phyloP scores from a whole-genome alignment of 2,329 filamentous ascomycete species.

The Colletotrichum sp. region DNA sequence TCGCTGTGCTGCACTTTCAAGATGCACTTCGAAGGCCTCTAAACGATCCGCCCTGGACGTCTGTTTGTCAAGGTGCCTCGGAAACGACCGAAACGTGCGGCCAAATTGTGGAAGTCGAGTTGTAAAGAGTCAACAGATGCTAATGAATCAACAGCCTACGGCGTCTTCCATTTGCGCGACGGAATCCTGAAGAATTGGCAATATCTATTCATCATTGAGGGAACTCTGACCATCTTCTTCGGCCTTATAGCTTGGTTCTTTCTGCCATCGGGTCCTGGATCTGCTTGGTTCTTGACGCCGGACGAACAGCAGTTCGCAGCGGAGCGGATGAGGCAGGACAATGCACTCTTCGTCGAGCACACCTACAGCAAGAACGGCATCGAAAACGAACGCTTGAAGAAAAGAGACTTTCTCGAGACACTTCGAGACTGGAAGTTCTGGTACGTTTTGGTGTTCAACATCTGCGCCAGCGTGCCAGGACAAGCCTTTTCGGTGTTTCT shows the following conservation, averaged over 20 bases:
- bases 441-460: slow-evolving; percentile 36
- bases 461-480: slow-evolving; percentile 34
- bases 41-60: neutral
- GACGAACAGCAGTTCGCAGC: slow-evolving; percentile 40
- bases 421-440: slow-evolving; percentile 40
- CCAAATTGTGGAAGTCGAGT: neutral
- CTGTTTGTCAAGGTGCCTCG: neutral
- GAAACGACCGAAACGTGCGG: neutral
- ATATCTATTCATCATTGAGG: slow-evolving; percentile 51
- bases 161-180: slow-evolving; percentile 41
- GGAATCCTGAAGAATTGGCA: slow-evolving; percentile 42
- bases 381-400: slow-evolving; percentile 27
- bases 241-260: slow-evolving; percentile 42
- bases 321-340: slow-evolving; percentile 38
- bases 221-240: slow-evolving; percentile 40
- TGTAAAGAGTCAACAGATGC: neutral
- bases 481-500: slow-evolving; percentile 38
- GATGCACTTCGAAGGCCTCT: neutral
- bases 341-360: slow-evolving; percentile 33
- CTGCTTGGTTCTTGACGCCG: slow-evolving; percentile 41
- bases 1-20: neutral
- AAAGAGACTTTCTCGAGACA: slow-evolving; percentile 35
- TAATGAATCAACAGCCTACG: slow-evolving; percentile 32
- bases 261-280: slow-evolving; percentile 40
- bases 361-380: slow-evolving; percentile 23